Evolutionary conservation across 2,329 filamentous ascomycete species (phyloP), one percentile per base, ranked within the genome.

Genomic region (Acephala macrosclerotiorum): DNA sequence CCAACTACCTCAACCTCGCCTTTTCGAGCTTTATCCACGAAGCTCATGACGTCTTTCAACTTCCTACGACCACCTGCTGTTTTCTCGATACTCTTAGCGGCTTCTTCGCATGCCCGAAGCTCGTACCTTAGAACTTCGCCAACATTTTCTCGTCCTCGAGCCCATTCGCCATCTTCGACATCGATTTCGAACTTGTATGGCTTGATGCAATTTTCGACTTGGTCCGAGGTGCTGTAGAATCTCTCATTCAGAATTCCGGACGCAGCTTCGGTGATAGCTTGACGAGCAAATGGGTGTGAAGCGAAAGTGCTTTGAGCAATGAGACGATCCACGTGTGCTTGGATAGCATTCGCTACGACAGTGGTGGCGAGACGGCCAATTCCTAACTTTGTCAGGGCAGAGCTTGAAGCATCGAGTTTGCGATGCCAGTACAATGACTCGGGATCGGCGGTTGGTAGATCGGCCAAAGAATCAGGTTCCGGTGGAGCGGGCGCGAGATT

Each of bases 101-200:
- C 94, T 5, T 84, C 81, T 73, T 98, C 94, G 72, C 93, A 97
- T 26, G 94, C 92, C 65, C 87, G 85, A 3, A 99, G 83, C 77
- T 99, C 96, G 59, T 91, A 89, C 78, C 96, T 96, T n/a, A 99
- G 81, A 1, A 96, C 89, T 9, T 83, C 85, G 45, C 88, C 86
- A 1, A 95, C 90, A 72, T 96, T 96, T 55, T 97, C 94, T 60
- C 95, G 85, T 0, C 94, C 94, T 67, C 91, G 88, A 3, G 84
- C 79, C 96, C 96, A 99, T 77, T 99, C 96, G 8, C 89, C 84
- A 45, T 94, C 92, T 75, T 97, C 93, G 53, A 99, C 89, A 73
- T 99, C 96, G 65, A 99, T 97, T 68, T 97, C 94, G 72, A 95
- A 98, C 77, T 99, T 99, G 83, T 95, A 99, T 0, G 96, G 96